A percentile compares a stretch with the other conserved stretches of the same genome.
phyloP scores from a whole-genome alignment of 2,329 filamentous ascomycete species.

The Aspergillus caelatus region DNA sequence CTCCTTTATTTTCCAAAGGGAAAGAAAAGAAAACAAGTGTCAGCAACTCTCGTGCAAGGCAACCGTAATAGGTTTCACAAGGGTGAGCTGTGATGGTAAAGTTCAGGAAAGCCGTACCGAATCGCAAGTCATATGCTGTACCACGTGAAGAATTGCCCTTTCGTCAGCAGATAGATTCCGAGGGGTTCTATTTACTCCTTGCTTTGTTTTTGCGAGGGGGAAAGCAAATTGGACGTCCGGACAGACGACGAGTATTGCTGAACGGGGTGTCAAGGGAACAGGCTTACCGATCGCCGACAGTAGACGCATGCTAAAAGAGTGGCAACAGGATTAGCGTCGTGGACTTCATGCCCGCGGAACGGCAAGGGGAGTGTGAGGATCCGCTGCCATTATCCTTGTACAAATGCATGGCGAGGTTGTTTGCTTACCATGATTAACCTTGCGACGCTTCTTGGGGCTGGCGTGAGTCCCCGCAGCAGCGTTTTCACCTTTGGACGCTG shows the following conservation, averaged over 20 bases:
- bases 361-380: slow-evolving; percentile 19
- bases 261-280: background rate
- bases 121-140: slow-evolving; percentile 89
- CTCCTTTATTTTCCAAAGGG: slow-evolving; percentile 60
- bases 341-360: slow-evolving; percentile 17
- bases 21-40: slow-evolving; percentile 26
- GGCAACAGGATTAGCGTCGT: slow-evolving; percentile 28
- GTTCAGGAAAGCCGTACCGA: slow-evolving; percentile 63
- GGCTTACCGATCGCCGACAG: slow-evolving; percentile 85
- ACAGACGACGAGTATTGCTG: background rate
- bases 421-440: slow-evolving; percentile 82
- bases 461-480: slow-evolving; percentile 37
- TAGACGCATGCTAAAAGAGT: slow-evolving; percentile 76
- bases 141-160: slow-evolving; percentile 45
- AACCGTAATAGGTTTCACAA: slow-evolving; percentile 28
- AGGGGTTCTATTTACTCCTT: slow-evolving; percentile 11
- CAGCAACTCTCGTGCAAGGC: slow-evolving; percentile 26
- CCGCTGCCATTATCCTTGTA: slow-evolving; percentile 27
- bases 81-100: slow-evolving; percentile 20
- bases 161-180: slow-evolving; percentile 49
- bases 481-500: slow-evolving; percentile 38
- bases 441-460: slow-evolving; percentile 81
- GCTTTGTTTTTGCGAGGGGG: slow-evolving; percentile 19
- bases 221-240: background rate
- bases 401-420: slow-evolving; percentile 28